Evolutionary conservation across 768 basidiomycete genomes (phyloP).

Genomic region (Leccinum uliginosum): DNA sequence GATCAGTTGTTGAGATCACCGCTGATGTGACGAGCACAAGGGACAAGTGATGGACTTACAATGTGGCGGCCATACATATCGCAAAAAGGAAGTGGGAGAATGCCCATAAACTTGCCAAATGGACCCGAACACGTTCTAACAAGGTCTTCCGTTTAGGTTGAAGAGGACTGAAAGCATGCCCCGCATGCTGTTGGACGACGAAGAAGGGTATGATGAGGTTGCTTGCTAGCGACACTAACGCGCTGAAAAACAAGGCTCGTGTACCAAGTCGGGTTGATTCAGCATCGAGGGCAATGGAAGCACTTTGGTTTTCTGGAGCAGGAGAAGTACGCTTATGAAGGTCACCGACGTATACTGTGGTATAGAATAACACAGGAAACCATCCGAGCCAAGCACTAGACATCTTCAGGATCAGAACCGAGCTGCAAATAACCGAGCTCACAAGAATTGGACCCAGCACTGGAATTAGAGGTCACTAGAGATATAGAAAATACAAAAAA

Average conservation of each 20-base stretch:
- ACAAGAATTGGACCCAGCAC: slow-evolving; percentile 84
- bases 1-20: slow-evolving; percentile 13
- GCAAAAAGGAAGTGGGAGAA: slow-evolving; percentile 71
- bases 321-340: slow-evolving; percentile 59
- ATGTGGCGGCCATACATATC: slow-evolving; percentile 73
- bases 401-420: slow-evolving; percentile 1
- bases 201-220: slow-evolving; percentile 73
- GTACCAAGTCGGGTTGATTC: slow-evolving; percentile 83
- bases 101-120: slow-evolving; percentile 75
- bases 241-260: slow-evolving; percentile 75
- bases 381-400: slow-evolving; percentile 79
- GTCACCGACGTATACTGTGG: slow-evolving; percentile 83
- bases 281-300: slow-evolving; percentile 41
- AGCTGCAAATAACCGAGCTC: slow-evolving; percentile 23
- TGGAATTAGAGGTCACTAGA: slow-evolving; percentile 26
- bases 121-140: slow-evolving; percentile 48
- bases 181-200: slow-evolving; percentile 30
- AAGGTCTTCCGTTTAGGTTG: slow-evolving; percentile 18
- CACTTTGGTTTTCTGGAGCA: slow-evolving; percentile 26
- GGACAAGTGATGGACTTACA: slow-evolving; percentile 48
- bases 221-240: slow-evolving; percentile 60
- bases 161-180: slow-evolving; percentile 13
- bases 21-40: slow-evolving; percentile 7
- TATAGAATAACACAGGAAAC: slow-evolving; percentile 92
- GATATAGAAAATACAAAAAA: background rate